phyloP scores from a whole-genome alignment of 176 grass and related monocot species.

The Avena atlantica region DNA sequence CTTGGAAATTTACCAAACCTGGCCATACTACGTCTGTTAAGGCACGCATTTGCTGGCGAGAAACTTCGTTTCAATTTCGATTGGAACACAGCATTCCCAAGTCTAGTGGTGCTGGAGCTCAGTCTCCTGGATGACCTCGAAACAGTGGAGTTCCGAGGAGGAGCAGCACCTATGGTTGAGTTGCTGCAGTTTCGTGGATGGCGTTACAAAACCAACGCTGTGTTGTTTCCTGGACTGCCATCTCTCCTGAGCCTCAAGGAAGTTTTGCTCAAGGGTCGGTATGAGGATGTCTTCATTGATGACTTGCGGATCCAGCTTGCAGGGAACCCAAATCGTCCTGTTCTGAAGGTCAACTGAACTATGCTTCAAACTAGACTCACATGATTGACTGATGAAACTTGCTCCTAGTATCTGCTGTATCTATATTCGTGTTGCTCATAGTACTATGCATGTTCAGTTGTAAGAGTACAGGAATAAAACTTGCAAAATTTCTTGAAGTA shows the following conservation, averaged over 20 bases:
- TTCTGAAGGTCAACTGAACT: constrained; percentile 29
- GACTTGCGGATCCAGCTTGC: constrained; percentile 8
- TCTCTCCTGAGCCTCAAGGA: constrained; percentile 16
- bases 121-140: background rate
- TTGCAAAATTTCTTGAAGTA: background rate
- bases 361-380: background rate
- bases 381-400: background rate
- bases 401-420: background rate
- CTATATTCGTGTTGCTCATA: background rate
- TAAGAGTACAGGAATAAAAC: background rate
- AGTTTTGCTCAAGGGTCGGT: background rate
- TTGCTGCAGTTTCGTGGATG: constrained; percentile 7
- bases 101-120: constrained; percentile 11
- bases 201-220: background rate
- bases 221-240: constrained; percentile 23
- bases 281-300: background rate
- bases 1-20: constrained; percentile 26
- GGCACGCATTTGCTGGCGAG: background rate
- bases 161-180: constrained; percentile 13
- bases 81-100: background rate
- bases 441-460: background rate
- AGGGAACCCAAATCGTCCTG: background rate
- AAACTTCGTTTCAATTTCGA: background rate
- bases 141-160: constrained; percentile 1
- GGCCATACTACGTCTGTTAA: background rate